A percentile compares a stretch with the other conserved stretches of the same genome.
Conservation (phyloP, 805 yeast species). For the Yarrowia sp. region DNA sequence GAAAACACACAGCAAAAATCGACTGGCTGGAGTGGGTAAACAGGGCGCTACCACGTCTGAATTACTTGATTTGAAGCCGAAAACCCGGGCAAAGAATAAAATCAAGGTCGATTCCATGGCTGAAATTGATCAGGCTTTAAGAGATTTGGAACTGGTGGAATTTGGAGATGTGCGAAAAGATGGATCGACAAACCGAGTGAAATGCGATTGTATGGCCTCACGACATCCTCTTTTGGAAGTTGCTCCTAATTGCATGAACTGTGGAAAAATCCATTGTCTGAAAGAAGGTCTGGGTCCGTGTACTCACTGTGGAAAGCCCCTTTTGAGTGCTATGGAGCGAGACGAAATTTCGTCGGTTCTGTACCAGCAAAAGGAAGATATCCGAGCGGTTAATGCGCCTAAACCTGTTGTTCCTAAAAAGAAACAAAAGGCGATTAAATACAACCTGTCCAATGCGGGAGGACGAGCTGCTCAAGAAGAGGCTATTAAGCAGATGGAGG, state of each 20-base stretch:
- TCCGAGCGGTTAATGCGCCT: slow-evolving; percentile 35
- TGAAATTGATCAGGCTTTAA: slow-evolving; percentile 64
- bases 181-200: slow-evolving; percentile 37
- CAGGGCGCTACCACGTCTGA: slow-evolving; percentile 7
- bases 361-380: slow-evolving; percentile 51
- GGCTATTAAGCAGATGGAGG: slow-evolving; percentile 28
- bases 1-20: background rate
- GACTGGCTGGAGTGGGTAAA: slow-evolving; percentile 5
- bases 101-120: slow-evolving; percentile 55
- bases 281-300: slow-evolving; percentile 92
- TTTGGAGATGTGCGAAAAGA: slow-evolving; percentile 30
- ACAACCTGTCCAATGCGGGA: slow-evolving; percentile 8
- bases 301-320: slow-evolving; percentile 68
- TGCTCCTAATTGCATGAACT: slow-evolving; percentile 89
- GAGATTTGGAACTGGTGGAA: slow-evolving; percentile 48
- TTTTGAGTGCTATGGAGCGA: slow-evolving; percentile 64
- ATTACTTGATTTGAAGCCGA: slow-evolving; percentile 3
- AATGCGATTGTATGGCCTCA: slow-evolving; percentile 82
- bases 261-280: slow-evolving; percentile 90
- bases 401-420: slow-evolving; percentile 34
- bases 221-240: slow-evolving; percentile 84
- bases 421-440: slow-evolving; percentile 14
- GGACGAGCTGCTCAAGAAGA: slow-evolving; percentile 18
- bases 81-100: slow-evolving; percentile 29
- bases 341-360: slow-evolving; percentile 54